phyloP scores from a whole-genome alignment of 352 stramenopile genomes.

The Globisporangium echinulatum region DNA sequence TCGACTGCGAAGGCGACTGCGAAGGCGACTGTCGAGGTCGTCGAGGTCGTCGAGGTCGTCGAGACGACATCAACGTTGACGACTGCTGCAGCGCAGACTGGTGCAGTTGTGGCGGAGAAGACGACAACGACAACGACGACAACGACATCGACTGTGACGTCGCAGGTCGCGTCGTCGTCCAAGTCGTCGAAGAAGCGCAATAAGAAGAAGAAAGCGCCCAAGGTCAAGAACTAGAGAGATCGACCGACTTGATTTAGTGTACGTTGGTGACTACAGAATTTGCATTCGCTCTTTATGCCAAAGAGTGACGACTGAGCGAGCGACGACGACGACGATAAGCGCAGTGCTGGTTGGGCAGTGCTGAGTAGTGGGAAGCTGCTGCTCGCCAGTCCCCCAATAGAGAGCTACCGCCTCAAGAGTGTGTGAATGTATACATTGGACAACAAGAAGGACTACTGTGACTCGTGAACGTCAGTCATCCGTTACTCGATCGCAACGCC shows the following conservation, averaged over 20 bases:
- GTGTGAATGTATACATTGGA: too few relatives aligned
- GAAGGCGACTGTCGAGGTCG: neutral
- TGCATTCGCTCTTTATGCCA: neutral
- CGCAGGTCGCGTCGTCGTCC: neutral
- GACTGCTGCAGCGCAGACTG: neutral
- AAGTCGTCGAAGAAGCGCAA: conserved; percentile 10
- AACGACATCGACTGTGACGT: neutral
- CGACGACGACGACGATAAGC: too few relatives aligned
- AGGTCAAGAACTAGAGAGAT: conserved; percentile 5
- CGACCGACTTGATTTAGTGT: neutral
- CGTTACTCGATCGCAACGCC: too few relatives aligned
- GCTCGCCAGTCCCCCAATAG: too few relatives aligned
- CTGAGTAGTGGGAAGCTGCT: too few relatives aligned
- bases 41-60: too few relatives aligned
- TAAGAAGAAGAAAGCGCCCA: conserved; percentile 11
- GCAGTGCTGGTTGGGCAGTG: too few relatives aligned
- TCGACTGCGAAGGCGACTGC: neutral
- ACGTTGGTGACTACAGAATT: neutral
- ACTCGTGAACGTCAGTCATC: too few relatives aligned
- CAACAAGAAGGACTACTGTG: too few relatives aligned
- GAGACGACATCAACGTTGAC: conserved; percentile 4
- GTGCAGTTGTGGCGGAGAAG: conserved; percentile 2
- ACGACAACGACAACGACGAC: neutral
- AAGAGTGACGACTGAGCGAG: too few relatives aligned
- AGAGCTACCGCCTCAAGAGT: too few relatives aligned